Conservation (phyloP, 352 stramenopile species). For the Proteromonas lacertae region DNA sequence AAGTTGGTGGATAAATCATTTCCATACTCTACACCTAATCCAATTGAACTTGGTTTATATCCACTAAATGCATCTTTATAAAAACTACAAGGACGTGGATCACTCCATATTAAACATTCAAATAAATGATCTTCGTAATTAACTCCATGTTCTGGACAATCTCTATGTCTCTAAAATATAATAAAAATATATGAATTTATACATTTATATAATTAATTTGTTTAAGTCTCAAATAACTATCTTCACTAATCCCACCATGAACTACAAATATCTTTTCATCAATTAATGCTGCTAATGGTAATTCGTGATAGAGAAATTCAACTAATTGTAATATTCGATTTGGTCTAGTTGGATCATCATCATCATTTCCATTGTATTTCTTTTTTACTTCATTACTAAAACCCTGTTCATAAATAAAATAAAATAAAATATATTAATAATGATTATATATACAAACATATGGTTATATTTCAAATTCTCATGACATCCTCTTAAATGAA, state of each 20-base stretch:
- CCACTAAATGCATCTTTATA: conserved; percentile 21
- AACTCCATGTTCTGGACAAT: no score
- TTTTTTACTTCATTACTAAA: conserved; percentile 21
- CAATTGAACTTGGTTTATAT: conserved; percentile 56
- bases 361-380: not conserved
- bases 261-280: conserved; percentile 65
- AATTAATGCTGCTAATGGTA: conserved; percentile 50
- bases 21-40: conserved; percentile 55
- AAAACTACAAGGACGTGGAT: conserved; percentile 39
- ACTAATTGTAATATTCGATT: conserved; percentile 30
- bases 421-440: no score
- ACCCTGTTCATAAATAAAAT: conserved; percentile 96
- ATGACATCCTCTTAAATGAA: conserved; percentile 69
- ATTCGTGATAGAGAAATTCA: conserved; percentile 37
- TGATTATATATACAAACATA: no score
- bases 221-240: conserved; percentile 20
- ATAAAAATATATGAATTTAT: not conserved
- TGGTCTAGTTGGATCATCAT: conserved; percentile 11
- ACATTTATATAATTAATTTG: not conserved
- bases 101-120: conserved; percentile 5
- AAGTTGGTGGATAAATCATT: conserved; percentile 63
- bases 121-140: not conserved
- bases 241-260: conserved; percentile 55
- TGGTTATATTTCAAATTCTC: conserved; percentile 68
- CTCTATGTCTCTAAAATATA: not conserved